Evolutionary conservation across 1,284 basidiomycete genomes (phyloP).

Genomic region (Papiliotrema terrestris): DNA sequence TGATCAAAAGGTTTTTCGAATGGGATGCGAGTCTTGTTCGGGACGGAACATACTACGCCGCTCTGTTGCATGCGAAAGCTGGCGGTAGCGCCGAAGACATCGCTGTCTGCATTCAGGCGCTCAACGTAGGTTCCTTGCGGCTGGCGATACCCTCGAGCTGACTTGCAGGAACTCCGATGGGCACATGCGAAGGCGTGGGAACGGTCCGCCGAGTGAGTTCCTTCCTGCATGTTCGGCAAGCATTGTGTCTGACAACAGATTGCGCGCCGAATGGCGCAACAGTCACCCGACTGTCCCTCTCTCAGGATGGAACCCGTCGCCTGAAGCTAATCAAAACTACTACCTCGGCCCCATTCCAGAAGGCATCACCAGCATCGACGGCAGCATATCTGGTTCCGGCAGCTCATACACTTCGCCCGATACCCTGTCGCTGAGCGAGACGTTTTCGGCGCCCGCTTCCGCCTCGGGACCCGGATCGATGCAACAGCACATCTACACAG

Average conservation of each 20-base stretch:
- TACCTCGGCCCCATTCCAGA: neutral
- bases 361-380: neutral
- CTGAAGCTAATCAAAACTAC: neutral
- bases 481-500: no score
- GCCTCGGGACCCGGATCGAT: no score
- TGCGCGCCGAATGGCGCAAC: no score
- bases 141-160: neutral
- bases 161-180: slow-evolving; percentile 66
- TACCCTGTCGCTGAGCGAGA: neutral
- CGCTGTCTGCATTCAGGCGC: slow-evolving; percentile 63
- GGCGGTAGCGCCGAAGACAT: slow-evolving; percentile 66
- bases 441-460: no score
- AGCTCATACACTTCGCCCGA: neutral
- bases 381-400: neutral
- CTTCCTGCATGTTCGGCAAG: neutral
- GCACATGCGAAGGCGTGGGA: slow-evolving; percentile 69
- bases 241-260: no score
- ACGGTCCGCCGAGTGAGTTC: slow-evolving; percentile 47
- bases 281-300: no score
- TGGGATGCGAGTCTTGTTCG: slow-evolving; percentile 77
- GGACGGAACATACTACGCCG: slow-evolving; percentile 64
- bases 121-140: slow-evolving; percentile 55
- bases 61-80: slow-evolving; percentile 59
- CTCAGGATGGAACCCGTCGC: no score
- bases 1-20: slow-evolving; percentile 58